phyloP scores from a whole-genome alignment of 306 rosid genomes.

The Nissolia schottii region DNA sequence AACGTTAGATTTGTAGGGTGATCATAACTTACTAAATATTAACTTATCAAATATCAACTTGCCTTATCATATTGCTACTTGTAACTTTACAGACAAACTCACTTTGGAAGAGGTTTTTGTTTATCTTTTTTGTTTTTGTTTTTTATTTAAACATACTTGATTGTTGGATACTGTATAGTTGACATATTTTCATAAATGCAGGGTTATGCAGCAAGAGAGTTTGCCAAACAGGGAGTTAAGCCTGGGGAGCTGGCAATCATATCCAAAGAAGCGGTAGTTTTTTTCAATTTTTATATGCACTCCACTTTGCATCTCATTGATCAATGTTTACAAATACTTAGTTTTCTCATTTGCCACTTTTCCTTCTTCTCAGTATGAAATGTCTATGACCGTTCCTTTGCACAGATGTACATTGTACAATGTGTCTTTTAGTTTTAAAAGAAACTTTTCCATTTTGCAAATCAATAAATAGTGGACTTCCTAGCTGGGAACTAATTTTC shows the following conservation, averaged over 20 bases:
- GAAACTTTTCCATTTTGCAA: background rate
- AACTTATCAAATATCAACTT: too few relatives aligned
- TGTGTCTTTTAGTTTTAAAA: too few relatives aligned
- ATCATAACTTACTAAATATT: too few relatives aligned
- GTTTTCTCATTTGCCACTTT: background rate
- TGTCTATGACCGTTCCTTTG: background rate
- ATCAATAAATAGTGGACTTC: background rate
- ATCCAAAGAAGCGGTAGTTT: constrained; percentile 84
- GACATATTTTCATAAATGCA: constrained; percentile 17
- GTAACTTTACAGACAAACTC: background rate
- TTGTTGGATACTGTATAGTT: background rate
- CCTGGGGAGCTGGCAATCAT: constrained; percentile 88
- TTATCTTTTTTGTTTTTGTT: background rate
- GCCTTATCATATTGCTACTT: too few relatives aligned
- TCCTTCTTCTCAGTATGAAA: background rate
- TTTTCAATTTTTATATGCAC: background rate
- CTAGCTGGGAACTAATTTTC: background rate
- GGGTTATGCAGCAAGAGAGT: constrained; percentile 99
- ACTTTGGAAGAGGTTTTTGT: background rate
- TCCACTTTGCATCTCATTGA: background rate
- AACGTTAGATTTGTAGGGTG: too few relatives aligned
- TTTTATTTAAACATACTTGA: background rate
- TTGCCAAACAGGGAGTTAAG: constrained; percentile 71
- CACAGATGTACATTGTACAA: too few relatives aligned
- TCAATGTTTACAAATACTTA: background rate